phyloP scores from a whole-genome alignment of 2,329 filamentous ascomycete species.

The Leptodontidium sp. region DNA sequence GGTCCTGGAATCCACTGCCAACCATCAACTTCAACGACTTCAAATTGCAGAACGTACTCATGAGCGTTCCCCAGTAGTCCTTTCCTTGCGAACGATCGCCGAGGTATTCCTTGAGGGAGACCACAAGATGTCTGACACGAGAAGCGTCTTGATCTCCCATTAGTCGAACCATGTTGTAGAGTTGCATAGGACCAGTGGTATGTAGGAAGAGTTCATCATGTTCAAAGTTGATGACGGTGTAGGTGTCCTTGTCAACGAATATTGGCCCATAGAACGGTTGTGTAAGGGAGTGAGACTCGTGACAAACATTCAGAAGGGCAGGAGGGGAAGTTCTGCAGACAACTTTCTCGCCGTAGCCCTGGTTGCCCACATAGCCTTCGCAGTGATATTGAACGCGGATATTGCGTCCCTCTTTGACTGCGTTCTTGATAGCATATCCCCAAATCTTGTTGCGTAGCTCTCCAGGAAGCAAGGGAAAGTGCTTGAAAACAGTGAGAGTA shows the following conservation, averaged over 20 bases:
- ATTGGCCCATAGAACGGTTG: background rate
- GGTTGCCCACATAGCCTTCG: background rate
- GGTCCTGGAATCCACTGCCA: conserved; percentile 3
- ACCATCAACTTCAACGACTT: conserved; percentile 12
- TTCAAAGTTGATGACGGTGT: conserved; percentile 28
- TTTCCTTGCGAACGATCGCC: background rate
- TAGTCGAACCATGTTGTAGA: conserved; percentile 7
- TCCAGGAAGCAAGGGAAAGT: conserved; percentile 24
- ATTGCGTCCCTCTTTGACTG: background rate
- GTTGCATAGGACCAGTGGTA: conserved; percentile 10
- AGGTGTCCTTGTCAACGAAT: background rate
- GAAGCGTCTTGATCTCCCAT: conserved; percentile 8
- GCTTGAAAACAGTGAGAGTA: conserved; percentile 5
- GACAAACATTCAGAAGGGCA: conserved; percentile 13
- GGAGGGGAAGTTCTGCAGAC: background rate
- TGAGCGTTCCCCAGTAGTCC: conserved; percentile 5
- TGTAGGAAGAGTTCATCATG: conserved; percentile 32
- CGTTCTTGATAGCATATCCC: conserved; percentile 13
- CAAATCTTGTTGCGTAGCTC: conserved; percentile 32
- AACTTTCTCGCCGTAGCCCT: background rate
- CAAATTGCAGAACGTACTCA: conserved; percentile 4
- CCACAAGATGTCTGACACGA: conserved; percentile 19
- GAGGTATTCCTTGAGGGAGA: conserved; percentile 23
- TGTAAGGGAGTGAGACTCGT: conserved; percentile 16
- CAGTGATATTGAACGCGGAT: conserved; percentile 14